These are phyloP conservation scores for Saturnispora diversa DNA, from an alignment of 805 yeast species.

Conservation along the genomic window DNA sequence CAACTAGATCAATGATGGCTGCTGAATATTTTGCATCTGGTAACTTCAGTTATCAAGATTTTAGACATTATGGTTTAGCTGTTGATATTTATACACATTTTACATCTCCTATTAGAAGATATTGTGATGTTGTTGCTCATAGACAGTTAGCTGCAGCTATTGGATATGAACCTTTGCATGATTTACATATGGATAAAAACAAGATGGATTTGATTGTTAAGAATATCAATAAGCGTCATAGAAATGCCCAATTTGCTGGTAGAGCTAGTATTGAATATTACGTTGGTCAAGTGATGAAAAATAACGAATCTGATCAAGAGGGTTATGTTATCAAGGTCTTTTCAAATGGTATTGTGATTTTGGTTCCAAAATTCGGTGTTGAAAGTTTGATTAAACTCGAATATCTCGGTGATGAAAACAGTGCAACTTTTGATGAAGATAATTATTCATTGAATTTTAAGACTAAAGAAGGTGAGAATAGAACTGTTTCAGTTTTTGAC, in stretches of 20 bases:
- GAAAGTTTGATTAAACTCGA: slow-evolving; percentile 87
- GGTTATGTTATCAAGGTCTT: slow-evolving; percentile 91
- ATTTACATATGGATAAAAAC: slow-evolving; percentile 75
- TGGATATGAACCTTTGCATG: slow-evolving; percentile 78
- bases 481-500: slow-evolving; percentile 61
- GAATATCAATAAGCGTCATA: slow-evolving; percentile 87
- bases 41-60: slow-evolving; percentile 80
- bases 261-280: slow-evolving; percentile 96
- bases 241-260: slow-evolving; percentile 98
- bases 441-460: slow-evolving; percentile 58
- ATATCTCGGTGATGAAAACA: slow-evolving; percentile 54
- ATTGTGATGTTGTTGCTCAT: slow-evolving; percentile 96
- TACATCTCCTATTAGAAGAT: slow-evolving; percentile 96
- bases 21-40: slow-evolving; percentile 97
- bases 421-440: slow-evolving; percentile 70
- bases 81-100: slow-evolving; percentile 96
- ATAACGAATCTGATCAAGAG: slow-evolving; percentile 68
- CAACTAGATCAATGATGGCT: slow-evolving; percentile 98
- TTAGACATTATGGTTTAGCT: slow-evolving; percentile 94
- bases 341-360: slow-evolving; percentile 87
- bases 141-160: slow-evolving; percentile 98
- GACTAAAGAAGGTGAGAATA: slow-evolving; percentile 32
- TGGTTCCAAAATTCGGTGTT: slow-evolving; percentile 93
- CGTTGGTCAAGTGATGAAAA: slow-evolving; percentile 95
- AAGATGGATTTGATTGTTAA: slow-evolving; percentile 84